Evolutionary conservation across 805 yeast genomes (phyloP), one percentile per base, ranked within the genome.

Genomic region (Nakazawaea ambrosiae): DNA sequence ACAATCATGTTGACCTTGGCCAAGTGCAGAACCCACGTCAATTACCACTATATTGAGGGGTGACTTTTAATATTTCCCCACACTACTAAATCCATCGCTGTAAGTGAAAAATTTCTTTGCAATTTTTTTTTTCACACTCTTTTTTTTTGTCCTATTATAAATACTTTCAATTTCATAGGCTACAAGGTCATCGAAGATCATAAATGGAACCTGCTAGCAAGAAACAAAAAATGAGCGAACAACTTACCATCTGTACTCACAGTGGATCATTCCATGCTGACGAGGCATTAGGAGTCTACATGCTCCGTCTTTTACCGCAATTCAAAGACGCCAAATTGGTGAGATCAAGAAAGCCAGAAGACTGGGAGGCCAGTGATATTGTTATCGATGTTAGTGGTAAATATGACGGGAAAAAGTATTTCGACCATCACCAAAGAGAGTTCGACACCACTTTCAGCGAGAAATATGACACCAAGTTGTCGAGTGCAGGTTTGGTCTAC

Each of bases 211-310:
- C 36, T 14, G 20, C 7, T 24, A 6, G n/a, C 12, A 57, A 57
- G 49, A 55, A 49, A 47, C 61, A 51, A 43, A 59, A 58, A 34
- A 42, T 42, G 22, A 11, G n/a, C 4, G 47, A 42, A 39, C 57
- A 65, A 53, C 55, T 77, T 42, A 77, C 75, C 51, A 84, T 89
- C 40, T 90, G 96, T 54, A 89, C 96, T 10, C 94, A 84, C 51
- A 81, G 89, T 34, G 98, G 98, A 6, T 73, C 88, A 0, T 92
- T 92, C 69, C 98, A 92, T 55, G 97, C 97, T 9, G 98, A 92
- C 58, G 98, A 92, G 59, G 79, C 95, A 9, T 70, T 92, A 36
- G 98, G 97, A 2, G 96, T 90, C 3, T 89, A 71, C 58, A 78
- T 92, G 81, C 65, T 92, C 40, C 75, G 73, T 47, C 63, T 76